Base-by-base conservation (phyloP, 495 filamentous ascomycete species). In the Aspergillus affinis region DNA sequence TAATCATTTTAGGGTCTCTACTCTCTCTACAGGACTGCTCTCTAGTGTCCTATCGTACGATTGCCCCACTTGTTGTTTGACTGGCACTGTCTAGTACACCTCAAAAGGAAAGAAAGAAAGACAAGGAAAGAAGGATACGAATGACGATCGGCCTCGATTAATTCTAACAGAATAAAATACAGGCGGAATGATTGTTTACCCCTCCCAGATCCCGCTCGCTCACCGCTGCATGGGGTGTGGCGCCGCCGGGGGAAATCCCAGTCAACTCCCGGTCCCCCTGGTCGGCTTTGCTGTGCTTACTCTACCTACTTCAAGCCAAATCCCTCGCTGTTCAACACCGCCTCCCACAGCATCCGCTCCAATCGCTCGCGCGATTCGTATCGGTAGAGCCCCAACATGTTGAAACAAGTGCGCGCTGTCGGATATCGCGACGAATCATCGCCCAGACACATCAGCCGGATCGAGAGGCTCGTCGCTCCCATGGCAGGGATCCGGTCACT, bases 401-500 rank as follows among this genome's bases (percentile, higher is more conserved):
- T 97, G 73, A 97, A 97, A 63, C 93, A 97, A 12, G 93, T 97
- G 63, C 93, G 85, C 21, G 93, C 93, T 7, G 88, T 88, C 17
- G 93, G 93, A 65, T 90, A 97, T 47, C 93, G 79, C 21, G 82
- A 74, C 60, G 78, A 78, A 63, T 95, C 88, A 46, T 91, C 84
- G 4, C 91, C 92, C 29, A 93, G 76, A 63, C 90, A 91, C 36
- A 80, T 80, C 23, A 96, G 74, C 58, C 86, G 84, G 45, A 97
- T 90, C 9, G 87, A 81, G 54, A 97, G 76, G 64, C 85, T 91
- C 29, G 90, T 90, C 15, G 92, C 89, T 2, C 93, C 93, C 86
- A 91, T 92, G 6, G 93, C 93, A 4, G 93, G 93, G 55, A 97
- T 91, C 17, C 93, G 86, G 65, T 97, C 93, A 60, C 90, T 94